These are phyloP conservation scores for Peziza echinospora DNA, from an alignment of 495 filamentous ascomycete genomes.

Conservation along the genomic window DNA sequence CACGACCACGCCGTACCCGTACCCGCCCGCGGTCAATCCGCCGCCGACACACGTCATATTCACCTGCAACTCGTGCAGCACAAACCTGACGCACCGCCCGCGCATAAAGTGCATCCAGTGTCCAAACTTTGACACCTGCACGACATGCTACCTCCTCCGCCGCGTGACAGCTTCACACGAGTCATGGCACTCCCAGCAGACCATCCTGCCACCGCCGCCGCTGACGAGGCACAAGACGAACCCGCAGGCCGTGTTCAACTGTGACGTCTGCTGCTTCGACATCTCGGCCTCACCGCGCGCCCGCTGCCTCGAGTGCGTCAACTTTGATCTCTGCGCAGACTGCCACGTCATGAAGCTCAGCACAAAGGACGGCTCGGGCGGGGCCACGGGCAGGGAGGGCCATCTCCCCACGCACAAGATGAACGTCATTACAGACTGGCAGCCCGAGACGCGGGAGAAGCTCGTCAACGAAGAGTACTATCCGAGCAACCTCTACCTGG, in stretches of 20 bases:
- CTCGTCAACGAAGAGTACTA: background rate
- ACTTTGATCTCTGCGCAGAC: conserved; percentile 2
- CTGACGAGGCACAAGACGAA: background rate
- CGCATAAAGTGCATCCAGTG: conserved; percentile 2
- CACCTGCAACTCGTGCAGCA: conserved; percentile 1
- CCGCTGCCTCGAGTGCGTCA: background rate
- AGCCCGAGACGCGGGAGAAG: background rate
- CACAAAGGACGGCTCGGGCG: background rate
- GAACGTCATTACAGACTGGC: conserved; percentile 1
- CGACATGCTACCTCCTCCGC: background rate
- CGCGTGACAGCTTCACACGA: background rate
- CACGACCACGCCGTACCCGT: background rate
- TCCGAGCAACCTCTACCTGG: conserved; percentile 1
- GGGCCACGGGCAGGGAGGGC: no score
- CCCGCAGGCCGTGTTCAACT: background rate
- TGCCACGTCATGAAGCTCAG: background rate
- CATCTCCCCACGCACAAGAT: background rate
- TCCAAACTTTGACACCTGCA: conserved; percentile 4
- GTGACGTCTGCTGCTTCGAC: background rate
- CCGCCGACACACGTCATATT: background rate
- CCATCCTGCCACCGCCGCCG: background rate
- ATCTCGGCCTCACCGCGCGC: background rate
- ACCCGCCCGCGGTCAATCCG: background rate
- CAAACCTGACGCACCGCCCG: background rate
- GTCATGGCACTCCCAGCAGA: background rate